A percentile compares a stretch with the other conserved stretches of the same genome.
Evolutionary conservation across 768 basidiomycete genomes (phyloP).

Genomic region (Paxillus involutus): DNA sequence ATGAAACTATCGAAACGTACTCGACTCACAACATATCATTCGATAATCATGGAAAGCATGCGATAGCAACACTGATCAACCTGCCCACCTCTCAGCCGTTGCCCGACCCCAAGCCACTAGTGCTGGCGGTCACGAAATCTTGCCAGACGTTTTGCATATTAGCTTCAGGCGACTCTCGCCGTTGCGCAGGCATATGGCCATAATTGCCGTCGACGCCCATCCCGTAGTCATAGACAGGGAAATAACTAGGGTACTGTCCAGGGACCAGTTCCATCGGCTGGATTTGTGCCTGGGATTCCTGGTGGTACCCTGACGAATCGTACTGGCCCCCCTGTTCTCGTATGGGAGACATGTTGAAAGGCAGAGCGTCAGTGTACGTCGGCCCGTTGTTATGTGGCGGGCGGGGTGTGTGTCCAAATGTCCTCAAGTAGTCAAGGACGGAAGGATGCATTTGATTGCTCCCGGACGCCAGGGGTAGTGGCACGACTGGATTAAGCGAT

Average conservation of each 20-base stretch:
- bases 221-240: slow-evolving; percentile 75
- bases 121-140: slow-evolving; percentile 48
- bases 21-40: slow-evolving; percentile 8
- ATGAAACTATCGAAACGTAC: slow-evolving; percentile 4
- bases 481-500: slow-evolving; percentile 72
- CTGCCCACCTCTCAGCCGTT: slow-evolving; percentile 3
- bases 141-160: slow-evolving; percentile 66
- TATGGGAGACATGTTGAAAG: slow-evolving; percentile 24
- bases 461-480: slow-evolving; percentile 58
- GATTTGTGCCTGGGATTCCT: slow-evolving; percentile 19
- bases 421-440: slow-evolving; percentile 68
- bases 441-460: slow-evolving; percentile 55
- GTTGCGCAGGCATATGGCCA: slow-evolving; percentile 34
- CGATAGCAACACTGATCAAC: not conserved
- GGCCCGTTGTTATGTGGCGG: slow-evolving; percentile 18
- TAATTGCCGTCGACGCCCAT: slow-evolving; percentile 31
- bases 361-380: slow-evolving; percentile 22
- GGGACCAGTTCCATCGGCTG: slow-evolving; percentile 33
- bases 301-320: slow-evolving; percentile 20
- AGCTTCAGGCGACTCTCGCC: slow-evolving; percentile 51
- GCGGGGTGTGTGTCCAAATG: slow-evolving; percentile 44
- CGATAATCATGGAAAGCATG: slow-evolving; percentile 9
- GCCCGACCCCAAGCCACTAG: slow-evolving; percentile 18
- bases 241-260: slow-evolving; percentile 61
- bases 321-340: slow-evolving; percentile 18